Percentiles rank a stretch among this genome's conserved stretches.
Evolutionary conservation across 805 yeast species (phyloP).

Genomic region (Barnettozyma vustinii): DNA sequence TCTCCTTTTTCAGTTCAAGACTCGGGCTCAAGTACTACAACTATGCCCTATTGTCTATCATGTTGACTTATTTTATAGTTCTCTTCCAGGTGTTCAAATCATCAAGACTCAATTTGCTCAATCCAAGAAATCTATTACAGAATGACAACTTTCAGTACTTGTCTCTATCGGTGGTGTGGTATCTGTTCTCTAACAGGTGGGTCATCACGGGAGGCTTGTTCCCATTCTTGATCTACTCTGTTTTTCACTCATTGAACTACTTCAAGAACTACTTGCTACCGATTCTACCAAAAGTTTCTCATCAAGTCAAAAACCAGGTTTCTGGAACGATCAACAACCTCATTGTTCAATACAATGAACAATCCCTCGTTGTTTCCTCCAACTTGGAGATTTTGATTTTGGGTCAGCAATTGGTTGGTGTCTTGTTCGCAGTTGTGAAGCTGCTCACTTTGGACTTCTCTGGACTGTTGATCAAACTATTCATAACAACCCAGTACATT

Average conservation of each 20-base stretch:
- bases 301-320: slow-evolving; percentile 23
- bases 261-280: slow-evolving; percentile 51
- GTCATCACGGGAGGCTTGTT: slow-evolving; percentile 44
- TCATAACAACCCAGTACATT: slow-evolving; percentile 41
- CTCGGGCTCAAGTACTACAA: slow-evolving; percentile 33
- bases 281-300: slow-evolving; percentile 32
- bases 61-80: slow-evolving; percentile 59
- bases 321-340: slow-evolving; percentile 29
- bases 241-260: slow-evolving; percentile 61
- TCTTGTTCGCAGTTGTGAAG: slow-evolving; percentile 35
- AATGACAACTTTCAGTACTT: slow-evolving; percentile 65
- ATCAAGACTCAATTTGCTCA: slow-evolving; percentile 26
- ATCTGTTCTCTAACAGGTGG: slow-evolving; percentile 38
- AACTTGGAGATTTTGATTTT: slow-evolving; percentile 41
- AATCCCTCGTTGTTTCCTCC: slow-evolving; percentile 39
- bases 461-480: slow-evolving; percentile 27
- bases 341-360: slow-evolving; percentile 36
- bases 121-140: slow-evolving; percentile 29
- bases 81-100: slow-evolving; percentile 52
- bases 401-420: slow-evolving; percentile 34
- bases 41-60: slow-evolving; percentile 42
- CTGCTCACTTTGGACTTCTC: slow-evolving; percentile 26
- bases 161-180: slow-evolving; percentile 35
- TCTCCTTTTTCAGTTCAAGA: slow-evolving; percentile 36
- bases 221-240: slow-evolving; percentile 58